Conservation (phyloP, 2,329 filamentous ascomycete genomes). For the Paecilomyces dactylethromorphus region DNA sequence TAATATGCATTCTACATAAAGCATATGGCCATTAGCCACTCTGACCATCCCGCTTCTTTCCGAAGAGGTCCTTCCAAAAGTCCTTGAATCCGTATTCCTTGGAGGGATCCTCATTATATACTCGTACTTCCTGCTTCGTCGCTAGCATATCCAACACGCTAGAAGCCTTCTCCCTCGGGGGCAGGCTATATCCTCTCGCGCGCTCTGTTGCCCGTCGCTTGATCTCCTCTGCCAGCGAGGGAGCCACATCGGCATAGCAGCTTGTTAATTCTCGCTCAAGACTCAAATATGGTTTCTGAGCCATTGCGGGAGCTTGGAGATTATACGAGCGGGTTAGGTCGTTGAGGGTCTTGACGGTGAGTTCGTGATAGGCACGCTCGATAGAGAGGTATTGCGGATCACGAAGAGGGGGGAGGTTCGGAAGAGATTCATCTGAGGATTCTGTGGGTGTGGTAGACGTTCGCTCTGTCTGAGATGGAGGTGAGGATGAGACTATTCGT, state of each 20-base stretch:
- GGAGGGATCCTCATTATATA: conserved; percentile 68
- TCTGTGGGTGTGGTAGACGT: conserved; percentile 1
- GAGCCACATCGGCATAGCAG: conserved; percentile 84
- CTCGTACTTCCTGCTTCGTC: conserved; percentile 42
- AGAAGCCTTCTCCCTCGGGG: conserved; percentile 26
- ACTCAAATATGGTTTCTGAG: conserved; percentile 86
- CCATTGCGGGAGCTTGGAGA: conserved; percentile 83
- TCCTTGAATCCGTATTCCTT: conserved; percentile 77
- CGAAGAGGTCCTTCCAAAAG: conserved; percentile 79
- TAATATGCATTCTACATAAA: not conserved
- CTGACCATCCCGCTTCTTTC: conserved; percentile 14
- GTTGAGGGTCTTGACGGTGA: conserved; percentile 75
- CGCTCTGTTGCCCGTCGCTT: conserved; percentile 55
- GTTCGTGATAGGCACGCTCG: conserved; percentile 67
- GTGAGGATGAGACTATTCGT: conserved; percentile 9
- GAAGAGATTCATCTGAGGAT: conserved; percentile 15
- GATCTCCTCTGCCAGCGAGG: conserved; percentile 65
- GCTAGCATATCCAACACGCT: conserved; percentile 58
- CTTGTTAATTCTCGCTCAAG: conserved; percentile 72
- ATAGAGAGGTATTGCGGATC: conserved; percentile 68
- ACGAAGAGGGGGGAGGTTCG: conserved; percentile 60
- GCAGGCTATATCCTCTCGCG: conserved; percentile 31
- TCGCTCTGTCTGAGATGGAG: not conserved
- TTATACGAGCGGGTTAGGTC: conserved; percentile 80
- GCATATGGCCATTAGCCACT: conserved; percentile 2